phyloP scores from a whole-genome alignment of 768 basidiomycete genomes.

The Mycena belliarum region DNA sequence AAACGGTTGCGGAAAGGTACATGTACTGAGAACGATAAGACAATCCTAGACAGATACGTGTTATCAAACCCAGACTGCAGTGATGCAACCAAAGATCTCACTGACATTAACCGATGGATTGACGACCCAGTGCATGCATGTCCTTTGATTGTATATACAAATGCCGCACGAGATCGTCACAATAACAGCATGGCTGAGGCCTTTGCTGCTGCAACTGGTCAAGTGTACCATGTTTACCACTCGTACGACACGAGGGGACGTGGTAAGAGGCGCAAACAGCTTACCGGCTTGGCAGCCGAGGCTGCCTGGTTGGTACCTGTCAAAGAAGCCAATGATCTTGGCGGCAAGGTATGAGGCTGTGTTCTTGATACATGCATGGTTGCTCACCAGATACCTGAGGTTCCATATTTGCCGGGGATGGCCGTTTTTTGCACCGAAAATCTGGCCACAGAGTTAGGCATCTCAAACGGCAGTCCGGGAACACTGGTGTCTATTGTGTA shows the following conservation, averaged over 20 bases:
- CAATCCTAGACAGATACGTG: constrained; percentile 8
- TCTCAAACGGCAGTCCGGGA: constrained; percentile 12
- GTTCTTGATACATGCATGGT: neutral
- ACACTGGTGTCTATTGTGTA: constrained; percentile 8
- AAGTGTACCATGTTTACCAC: constrained; percentile 6
- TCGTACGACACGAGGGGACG: constrained; percentile 4
- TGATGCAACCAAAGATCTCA: neutral
- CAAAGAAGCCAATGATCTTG: constrained; percentile 1
- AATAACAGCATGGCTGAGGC: constrained; percentile 6
- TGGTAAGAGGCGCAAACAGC: neutral
- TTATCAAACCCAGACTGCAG: constrained; percentile 1
- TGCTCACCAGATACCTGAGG: neutral
- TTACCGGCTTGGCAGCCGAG: neutral
- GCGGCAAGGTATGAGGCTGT: neutral
- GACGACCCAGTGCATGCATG: neutral
- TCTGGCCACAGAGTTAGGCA: constrained; percentile 12
- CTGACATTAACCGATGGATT: constrained; percentile 2
- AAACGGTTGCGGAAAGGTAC: constrained; percentile 2
- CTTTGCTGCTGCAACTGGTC: constrained; percentile 9
- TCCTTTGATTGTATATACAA: constrained; percentile 3
- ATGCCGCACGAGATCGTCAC: constrained; percentile 4
- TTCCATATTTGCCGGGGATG: constrained; percentile 13
- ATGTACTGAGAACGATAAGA: neutral
- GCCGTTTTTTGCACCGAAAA: constrained; percentile 13
- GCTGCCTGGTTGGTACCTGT: neutral